Evolutionary conservation across 345 rosid species (phyloP), one percentile per base, ranked within the genome.

Genomic region (Durio zibethinus): DNA sequence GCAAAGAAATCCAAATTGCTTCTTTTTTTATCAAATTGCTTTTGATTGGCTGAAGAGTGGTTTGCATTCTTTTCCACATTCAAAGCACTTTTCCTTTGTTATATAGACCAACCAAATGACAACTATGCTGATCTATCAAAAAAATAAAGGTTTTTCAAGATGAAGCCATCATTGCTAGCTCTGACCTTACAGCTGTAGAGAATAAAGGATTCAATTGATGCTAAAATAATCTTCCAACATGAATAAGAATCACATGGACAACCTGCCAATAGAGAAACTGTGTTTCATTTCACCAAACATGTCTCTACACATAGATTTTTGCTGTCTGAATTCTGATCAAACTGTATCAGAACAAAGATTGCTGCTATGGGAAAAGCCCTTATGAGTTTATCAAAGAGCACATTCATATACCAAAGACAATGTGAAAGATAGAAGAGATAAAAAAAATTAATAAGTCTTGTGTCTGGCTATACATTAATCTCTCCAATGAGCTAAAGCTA

Each of bases 131-230:
- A 52, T 23, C 69, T 64, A 12, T 64, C 21, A 64, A 33, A 23
- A 25, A 35, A 15, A 64, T 64, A 18, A 25, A 69, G 36, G 38
- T 8, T 50, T 71, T 25, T 71, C 59, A 71, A 0, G 23, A 23
- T 25, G 27, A 71, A 50, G 3, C 25, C 74, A 36, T 38, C 76
- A 56, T 74, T 60, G 50, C 50, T 11, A 21, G 1, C 1, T 73
- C 76, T 73, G 29, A 15, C 65, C 76, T 73, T 56, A 54, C 76
- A 73, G 76, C 65, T 73, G 76, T 56, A 5, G 35, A 21, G 76
- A 54, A 54, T 50, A 71, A 31, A 71, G 75, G 75, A 25, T 40
- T 53, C 29, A 20, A n/a, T 18, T 52, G 20, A 33, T 50, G 75
- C 45, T 72, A 72, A 52, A 72, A 50, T 16, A 33, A 72, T 52